Evolutionary conservation across 306 rosid genomes (phyloP).

Genomic region (Ammopiptanthus mongolicus): DNA sequence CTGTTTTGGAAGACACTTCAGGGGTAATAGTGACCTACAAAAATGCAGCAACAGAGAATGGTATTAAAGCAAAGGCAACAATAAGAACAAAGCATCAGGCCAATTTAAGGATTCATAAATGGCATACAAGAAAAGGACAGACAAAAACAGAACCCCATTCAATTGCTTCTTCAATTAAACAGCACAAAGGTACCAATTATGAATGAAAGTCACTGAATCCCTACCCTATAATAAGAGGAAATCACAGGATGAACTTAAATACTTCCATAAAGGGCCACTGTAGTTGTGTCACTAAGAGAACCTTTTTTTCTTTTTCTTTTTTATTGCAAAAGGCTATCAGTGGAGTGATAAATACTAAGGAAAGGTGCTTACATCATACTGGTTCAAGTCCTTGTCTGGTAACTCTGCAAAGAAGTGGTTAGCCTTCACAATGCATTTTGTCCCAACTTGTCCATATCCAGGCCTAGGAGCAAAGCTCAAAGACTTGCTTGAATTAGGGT

Average conservation of each 20-base stretch:
- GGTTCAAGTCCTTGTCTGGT: conserved; percentile 96
- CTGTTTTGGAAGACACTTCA: conserved; percentile 78
- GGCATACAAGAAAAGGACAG: conserved; percentile 43
- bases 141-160: conserved; percentile 31
- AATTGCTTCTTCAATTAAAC: conserved; percentile 25
- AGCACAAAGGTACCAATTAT: too few species aligned
- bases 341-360: not conserved
- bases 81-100: conserved; percentile 45
- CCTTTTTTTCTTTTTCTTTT: not conserved
- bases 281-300: conserved; percentile 17
- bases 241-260: conserved; percentile 36
- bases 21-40: conserved; percentile 85
- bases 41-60: conserved; percentile 24
- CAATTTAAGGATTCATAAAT: conserved; percentile 43
- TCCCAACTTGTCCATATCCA: conserved; percentile 88
- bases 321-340: conserved; percentile 11
- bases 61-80: conserved; percentile 38
- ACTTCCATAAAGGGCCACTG: conserved; percentile 43
- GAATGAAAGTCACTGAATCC: too few species aligned
- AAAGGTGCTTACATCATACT: conserved; percentile 79
- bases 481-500: conserved; percentile 82
- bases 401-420: conserved; percentile 97
- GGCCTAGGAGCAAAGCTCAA: conserved; percentile 81
- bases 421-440: conserved; percentile 91
- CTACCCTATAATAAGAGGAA: conserved; percentile 38